Percentiles rank a stretch among this genome's conserved stretches.
These are phyloP conservation scores for Candida ascalaphidarum DNA, from an alignment of 805 yeast genomes.

Conservation along the genomic window DNA sequence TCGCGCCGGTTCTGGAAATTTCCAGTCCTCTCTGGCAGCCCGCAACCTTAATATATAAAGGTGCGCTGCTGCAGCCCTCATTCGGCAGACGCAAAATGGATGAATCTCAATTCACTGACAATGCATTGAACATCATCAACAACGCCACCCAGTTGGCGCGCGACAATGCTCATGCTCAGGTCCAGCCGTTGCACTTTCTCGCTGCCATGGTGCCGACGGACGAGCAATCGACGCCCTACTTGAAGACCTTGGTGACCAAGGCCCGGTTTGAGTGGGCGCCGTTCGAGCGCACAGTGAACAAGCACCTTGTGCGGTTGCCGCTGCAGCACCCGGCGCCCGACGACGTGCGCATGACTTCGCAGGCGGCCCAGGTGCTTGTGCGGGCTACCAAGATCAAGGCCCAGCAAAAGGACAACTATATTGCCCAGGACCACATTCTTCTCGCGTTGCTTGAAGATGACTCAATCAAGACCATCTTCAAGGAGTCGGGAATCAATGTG, in stretches of 20 bases:
- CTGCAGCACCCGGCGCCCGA: conserved; percentile 85
- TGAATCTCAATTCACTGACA: conserved; percentile 82
- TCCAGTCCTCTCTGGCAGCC: too few relatives aligned
- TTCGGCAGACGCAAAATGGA: too few relatives aligned
- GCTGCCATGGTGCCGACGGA: conserved; percentile 79
- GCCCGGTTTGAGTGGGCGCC: conserved; percentile 82
- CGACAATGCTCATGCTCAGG: conserved; percentile 76
- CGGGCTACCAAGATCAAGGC: conserved; percentile 71
- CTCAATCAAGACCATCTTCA: conserved; percentile 60
- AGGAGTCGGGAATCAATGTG: conserved; percentile 58
- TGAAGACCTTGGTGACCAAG: conserved; percentile 75
- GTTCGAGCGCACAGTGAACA: conserved; percentile 74
- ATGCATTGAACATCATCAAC: conserved; percentile 76
- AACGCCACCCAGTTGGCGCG: conserved; percentile 75
- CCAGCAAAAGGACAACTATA: conserved; percentile 82
- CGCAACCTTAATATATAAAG: too few relatives aligned
- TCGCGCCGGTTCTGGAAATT: too few relatives aligned
- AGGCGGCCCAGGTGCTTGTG: conserved; percentile 67
- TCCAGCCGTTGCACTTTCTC: conserved; percentile 80
- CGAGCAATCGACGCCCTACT: conserved; percentile 40
- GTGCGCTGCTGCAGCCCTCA: too few relatives aligned
- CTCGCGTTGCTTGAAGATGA: conserved; percentile 78
- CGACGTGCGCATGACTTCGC: conserved; percentile 65
- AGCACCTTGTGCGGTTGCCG: conserved; percentile 75
- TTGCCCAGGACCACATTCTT: conserved; percentile 91